These are phyloP conservation scores for Cucumis sativus DNA, from an alignment of 306 rosid genomes.

Conservation along the genomic window DNA sequence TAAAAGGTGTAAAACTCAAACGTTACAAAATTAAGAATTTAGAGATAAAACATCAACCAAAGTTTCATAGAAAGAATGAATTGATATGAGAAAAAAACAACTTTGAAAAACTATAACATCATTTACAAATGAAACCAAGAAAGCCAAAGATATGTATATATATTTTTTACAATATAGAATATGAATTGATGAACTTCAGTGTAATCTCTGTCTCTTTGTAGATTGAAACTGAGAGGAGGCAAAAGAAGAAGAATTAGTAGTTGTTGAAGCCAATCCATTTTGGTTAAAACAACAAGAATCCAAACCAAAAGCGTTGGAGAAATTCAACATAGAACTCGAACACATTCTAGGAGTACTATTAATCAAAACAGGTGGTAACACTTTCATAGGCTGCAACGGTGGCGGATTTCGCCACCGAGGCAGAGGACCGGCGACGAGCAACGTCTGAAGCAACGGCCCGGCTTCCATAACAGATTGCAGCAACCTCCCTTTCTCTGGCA, in stretches of 20 bases:
- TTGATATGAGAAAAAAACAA: not conserved
- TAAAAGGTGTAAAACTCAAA: too few relatives aligned
- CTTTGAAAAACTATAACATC: not conserved
- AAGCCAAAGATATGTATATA: too few relatives aligned
- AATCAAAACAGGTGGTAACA: slow-evolving; percentile 38
- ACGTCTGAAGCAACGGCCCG: slow-evolving; percentile 55
- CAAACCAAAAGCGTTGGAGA: slow-evolving; percentile 4
- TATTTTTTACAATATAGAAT: not conserved
- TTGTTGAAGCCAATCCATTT: not conserved
- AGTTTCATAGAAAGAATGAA: not conserved
- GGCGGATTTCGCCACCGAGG: slow-evolving; percentile 80
- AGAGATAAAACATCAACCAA: too few relatives aligned
- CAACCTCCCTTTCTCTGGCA: slow-evolving; percentile 59
- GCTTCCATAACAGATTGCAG: slow-evolving; percentile 47
- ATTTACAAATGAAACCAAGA: not conserved
- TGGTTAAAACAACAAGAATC: slow-evolving; percentile 12
- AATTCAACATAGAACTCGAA: slow-evolving; percentile 49
- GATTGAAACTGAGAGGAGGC: slow-evolving; percentile 1
- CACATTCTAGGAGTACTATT: slow-evolving; percentile 24
- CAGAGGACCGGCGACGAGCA: slow-evolving; percentile 49
- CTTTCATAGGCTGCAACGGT: slow-evolving; percentile 26
- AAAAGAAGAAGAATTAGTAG: slow-evolving; percentile 8
- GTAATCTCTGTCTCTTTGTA: slow-evolving; percentile 6
- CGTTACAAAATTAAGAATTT: too few relatives aligned
- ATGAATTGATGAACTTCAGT: not conserved